Base-by-base conservation (phyloP, 2,329 filamentous ascomycete species). In the Pseudogymnoascus sp. region DNA sequence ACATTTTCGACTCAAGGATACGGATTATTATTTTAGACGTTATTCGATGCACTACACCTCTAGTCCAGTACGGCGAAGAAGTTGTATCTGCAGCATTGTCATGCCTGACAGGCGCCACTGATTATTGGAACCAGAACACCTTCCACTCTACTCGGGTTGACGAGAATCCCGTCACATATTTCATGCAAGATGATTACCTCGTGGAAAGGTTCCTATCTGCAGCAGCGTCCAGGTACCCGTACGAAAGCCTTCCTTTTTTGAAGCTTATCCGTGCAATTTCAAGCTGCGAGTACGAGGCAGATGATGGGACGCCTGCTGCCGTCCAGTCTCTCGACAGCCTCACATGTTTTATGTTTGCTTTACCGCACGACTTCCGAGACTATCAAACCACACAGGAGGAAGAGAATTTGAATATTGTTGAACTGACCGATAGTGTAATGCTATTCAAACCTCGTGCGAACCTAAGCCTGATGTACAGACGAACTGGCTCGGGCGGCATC, bases 311-410 rank as follows among this genome's bases (percentile, higher is more conserved):
- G 7, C 76, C 78, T 50, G 70, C 80, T 44, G 80, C 92, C 8
- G 75, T 88, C 38, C 77, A 81, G n/a, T 79, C 88, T 63, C 79
- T 97, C 11, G 83, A 87, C 64, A 82, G 80, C 64, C 88, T 92
- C 62, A 82, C 85, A 1, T 88, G 84, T 6, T 84, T 97, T 62
- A 96, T 93, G 29, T 87, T 96, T 68, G 79, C 82, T 11, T 81
- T 96, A n/a, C 87, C 90, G 0, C 76, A 81, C 0, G 76, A 82
- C 33, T 96, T 96, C 72, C 81, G 82, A 44, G 84, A 83, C 37
- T 97, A 96, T 69, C 84, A 87, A 65, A 85, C 93, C 11, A 86
- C 89, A 40, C 86, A 89, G 62, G 93, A 97, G 75, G 91, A 96
- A 67, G 90, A 95, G 64, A 93, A 95, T 68, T 86, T 85, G 26